Conservation (phyloP, 192 early-diverging fungal genomes). For the Coemansia sp. region DNA sequence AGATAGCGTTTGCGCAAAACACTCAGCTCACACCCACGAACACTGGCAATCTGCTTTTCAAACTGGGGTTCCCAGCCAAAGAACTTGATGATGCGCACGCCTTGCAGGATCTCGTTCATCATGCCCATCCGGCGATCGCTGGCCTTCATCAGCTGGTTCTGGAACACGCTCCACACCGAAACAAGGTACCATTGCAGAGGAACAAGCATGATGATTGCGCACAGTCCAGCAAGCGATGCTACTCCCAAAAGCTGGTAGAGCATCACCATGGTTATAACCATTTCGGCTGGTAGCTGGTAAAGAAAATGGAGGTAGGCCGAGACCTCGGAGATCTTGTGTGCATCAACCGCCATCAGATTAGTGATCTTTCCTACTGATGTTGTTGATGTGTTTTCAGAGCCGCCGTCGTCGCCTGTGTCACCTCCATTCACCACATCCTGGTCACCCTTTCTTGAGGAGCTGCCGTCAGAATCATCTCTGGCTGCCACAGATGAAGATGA, state of each 20-base stretch:
- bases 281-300: constrained; percentile 64
- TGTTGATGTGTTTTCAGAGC: constrained; percentile 33
- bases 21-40: constrained; percentile 63
- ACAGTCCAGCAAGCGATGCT: constrained; percentile 74
- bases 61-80: constrained; percentile 82
- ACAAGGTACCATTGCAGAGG: constrained; percentile 59
- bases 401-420: constrained; percentile 18
- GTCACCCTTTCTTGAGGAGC: neutral
- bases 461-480: constrained; percentile 6
- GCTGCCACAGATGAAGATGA: neutral
- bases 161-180: constrained; percentile 56
- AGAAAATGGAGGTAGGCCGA: constrained; percentile 57
- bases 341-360: constrained; percentile 73
- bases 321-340: constrained; percentile 63
- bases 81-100: constrained; percentile 91
- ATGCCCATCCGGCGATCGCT: constrained; percentile 75
- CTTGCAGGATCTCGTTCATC: constrained; percentile 83
- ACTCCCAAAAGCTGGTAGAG: constrained; percentile 78
- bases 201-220: constrained; percentile 62
- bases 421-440: constrained; percentile 28
- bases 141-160: constrained; percentile 61
- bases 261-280: constrained; percentile 63
- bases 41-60: constrained; percentile 62
- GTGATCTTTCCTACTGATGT: constrained; percentile 62
- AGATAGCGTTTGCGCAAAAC: constrained; percentile 51